phyloP scores from a whole-genome alignment of 2,329 filamentous ascomycete species.

The Exserohilum turcica region DNA sequence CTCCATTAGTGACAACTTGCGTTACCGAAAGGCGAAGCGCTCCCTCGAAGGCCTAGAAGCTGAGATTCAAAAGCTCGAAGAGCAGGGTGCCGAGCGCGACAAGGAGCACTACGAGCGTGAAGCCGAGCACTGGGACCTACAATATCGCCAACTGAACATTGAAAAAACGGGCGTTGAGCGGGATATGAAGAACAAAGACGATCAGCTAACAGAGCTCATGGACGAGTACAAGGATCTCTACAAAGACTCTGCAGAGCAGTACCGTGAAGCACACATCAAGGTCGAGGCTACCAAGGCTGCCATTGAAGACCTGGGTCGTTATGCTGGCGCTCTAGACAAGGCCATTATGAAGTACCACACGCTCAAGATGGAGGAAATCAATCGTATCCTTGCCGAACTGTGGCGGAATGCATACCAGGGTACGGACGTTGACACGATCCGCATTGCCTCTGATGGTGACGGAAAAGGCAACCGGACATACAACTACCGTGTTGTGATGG shows the following conservation, averaged over 20 bases:
- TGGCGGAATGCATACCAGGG: constrained; percentile 97
- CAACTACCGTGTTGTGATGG: constrained; percentile 97
- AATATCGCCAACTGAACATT: constrained; percentile 71
- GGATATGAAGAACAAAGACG: constrained; percentile 81
- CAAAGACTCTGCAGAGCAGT: constrained; percentile 77
- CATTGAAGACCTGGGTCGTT: constrained; percentile 85
- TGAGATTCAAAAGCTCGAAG: constrained; percentile 76
- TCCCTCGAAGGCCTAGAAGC: constrained; percentile 68
- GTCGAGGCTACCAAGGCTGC: constrained; percentile 91
- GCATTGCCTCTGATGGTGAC: constrained; percentile 92
- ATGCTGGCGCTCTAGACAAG: constrained; percentile 83
- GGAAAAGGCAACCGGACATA: constrained; percentile 78
- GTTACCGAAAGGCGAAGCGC: constrained; percentile 76
- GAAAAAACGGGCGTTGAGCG: constrained; percentile 77
- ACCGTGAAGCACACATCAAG: constrained; percentile 85
- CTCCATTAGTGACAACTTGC: constrained; percentile 86
- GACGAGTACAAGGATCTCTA: constrained; percentile 86
- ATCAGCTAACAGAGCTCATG: constrained; percentile 73
- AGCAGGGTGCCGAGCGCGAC: constrained; percentile 81
- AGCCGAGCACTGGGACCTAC: constrained; percentile 68
- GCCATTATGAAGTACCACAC: constrained; percentile 97
- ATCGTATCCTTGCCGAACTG: constrained; percentile 91
- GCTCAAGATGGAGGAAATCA: constrained; percentile 98
- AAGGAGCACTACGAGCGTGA: constrained; percentile 75
- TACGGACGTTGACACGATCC: constrained; percentile 94